Conservation (phyloP, 345 rosid genomes). For the Hirschfeldia incana region DNA sequence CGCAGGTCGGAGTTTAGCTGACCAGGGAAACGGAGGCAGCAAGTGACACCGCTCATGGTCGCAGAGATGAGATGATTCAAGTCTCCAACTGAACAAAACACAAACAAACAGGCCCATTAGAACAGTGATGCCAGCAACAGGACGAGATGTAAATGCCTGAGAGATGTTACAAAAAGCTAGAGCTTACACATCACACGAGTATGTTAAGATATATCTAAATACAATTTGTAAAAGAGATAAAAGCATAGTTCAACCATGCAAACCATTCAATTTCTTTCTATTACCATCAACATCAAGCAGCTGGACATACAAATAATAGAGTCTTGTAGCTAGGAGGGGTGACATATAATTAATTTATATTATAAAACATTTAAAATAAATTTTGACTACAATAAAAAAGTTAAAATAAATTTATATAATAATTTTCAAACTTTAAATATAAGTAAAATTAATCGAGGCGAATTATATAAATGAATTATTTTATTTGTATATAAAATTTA, state of each 20-base stretch:
- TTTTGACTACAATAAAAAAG: not conserved
- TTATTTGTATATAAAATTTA: too few species aligned
- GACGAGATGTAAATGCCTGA: not conserved
- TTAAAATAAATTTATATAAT: too few species aligned
- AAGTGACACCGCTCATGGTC: conserved; percentile 80
- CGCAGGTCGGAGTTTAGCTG: conserved; percentile 77
- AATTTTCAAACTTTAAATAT: too few species aligned
- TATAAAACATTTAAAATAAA: too few species aligned
- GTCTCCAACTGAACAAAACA: conserved; percentile 54
- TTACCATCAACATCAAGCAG: not conserved
- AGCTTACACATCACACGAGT: not conserved
- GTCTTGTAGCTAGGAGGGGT: conserved; percentile 73
- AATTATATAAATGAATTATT: too few species aligned
- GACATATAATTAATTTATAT: conserved; percentile 7
- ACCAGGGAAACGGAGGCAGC: conserved; percentile 76
- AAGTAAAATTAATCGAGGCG: too few species aligned
- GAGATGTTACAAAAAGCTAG: not conserved
- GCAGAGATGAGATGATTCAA: conserved; percentile 76
- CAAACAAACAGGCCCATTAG: conserved; percentile 3
- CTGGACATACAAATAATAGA: not conserved
- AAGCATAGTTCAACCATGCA: not conserved
- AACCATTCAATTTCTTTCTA: not conserved
- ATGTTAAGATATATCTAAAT: not conserved
- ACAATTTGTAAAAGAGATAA: not conserved
- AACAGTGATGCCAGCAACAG: not conserved